Evolutionary conservation across 2,329 filamentous ascomycete species (phyloP), one percentile per base, ranked within the genome.

Genomic region (Hypoxylon sp.): DNA sequence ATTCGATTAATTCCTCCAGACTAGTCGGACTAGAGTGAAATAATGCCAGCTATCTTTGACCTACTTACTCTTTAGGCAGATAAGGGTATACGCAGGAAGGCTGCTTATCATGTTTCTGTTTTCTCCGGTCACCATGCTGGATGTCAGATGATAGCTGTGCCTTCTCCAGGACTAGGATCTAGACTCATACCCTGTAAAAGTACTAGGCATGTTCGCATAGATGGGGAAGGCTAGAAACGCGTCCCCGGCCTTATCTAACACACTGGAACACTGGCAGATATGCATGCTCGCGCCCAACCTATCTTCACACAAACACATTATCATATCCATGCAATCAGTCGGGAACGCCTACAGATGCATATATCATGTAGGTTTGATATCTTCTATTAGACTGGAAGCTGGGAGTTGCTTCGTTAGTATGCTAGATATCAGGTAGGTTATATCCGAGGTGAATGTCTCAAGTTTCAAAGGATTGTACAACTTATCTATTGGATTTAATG

Each of bases 21-120:
- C 39, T 44, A 44, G n/a, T 24, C 15, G 13, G 15, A 29, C 17
- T 27, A 3, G 15, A n/a, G 32, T 32, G n/a, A 19, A 39, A 42
- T 24, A 46, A 35, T 27, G 52, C 35, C 13, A 37, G 44, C 27
- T 56, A 56, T 31, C 32, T 44, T 32, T 32, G 52, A 35, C 42
- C 24, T 51, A n/a, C 19, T 48, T 35, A 51, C 24, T 5, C 3
- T 5, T 27, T 27, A 27, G 24, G 24, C 5, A 27, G 11, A 47
- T 52, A 47, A 32, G 32, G 24, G 21, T 48, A 19, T 57, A 37
- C 42, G 21, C n/a, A 46, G 53, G 31, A 19, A 17, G 51, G 44
- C 19, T 15, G 27, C 37, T 47, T 64, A 42, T 64, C 54, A 53
- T 39, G 58, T 64, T 13, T 64, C 53, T 58, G 15, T n/a, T 24